Evolutionary conservation across 306 rosid genomes (phyloP), one percentile per base, ranked within the genome.

Genomic region (Inga leiocalycina): DNA sequence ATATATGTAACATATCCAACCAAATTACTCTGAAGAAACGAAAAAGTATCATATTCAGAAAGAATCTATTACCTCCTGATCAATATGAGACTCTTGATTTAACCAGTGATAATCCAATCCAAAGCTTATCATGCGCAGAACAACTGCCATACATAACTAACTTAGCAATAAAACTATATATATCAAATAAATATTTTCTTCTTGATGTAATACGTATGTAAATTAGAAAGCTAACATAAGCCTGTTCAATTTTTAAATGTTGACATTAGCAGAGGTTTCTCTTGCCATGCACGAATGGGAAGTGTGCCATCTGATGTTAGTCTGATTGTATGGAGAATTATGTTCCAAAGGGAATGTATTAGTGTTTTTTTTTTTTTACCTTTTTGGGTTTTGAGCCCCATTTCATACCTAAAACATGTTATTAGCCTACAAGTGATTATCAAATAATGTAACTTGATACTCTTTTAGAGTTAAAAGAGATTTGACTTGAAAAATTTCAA

Each of bases 51-150:
- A 65, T 45, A 68, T 83, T 81, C 62, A 76, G 35, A 72, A 43
- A 59, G 22, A 81, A 61, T 74, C 64, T 34, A 56, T 71, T 88
- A 96, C 99, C 99, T 96, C 89, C 44, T 61, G 80, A 86, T 90
- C 93, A 78, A 93, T 89, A 79, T 57, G 87, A 82, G 97, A 89
- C 86, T 86, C 91, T 86, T 54, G 86, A 87, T 85, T 83, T 76
- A 86, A 90, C 98, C 98, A 90, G 80, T 91, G 92, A 91, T 91
- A 92, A 88, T 96, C 99, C 79, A 90, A 89, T 44, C 93, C 98
- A 84, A 92, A 96, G 92, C 99, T 96, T 88, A 96, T 90, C 98
- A 96, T 94, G 73, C 99, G 93, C 90, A 96, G 86, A 82, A 89
- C 97, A 87, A 96, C 98, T 96, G 93, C 83, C 85, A 91, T 44